phyloP scores from a whole-genome alignment of 1,139 yeast genomes.

The Protomyces inouyei region DNA sequence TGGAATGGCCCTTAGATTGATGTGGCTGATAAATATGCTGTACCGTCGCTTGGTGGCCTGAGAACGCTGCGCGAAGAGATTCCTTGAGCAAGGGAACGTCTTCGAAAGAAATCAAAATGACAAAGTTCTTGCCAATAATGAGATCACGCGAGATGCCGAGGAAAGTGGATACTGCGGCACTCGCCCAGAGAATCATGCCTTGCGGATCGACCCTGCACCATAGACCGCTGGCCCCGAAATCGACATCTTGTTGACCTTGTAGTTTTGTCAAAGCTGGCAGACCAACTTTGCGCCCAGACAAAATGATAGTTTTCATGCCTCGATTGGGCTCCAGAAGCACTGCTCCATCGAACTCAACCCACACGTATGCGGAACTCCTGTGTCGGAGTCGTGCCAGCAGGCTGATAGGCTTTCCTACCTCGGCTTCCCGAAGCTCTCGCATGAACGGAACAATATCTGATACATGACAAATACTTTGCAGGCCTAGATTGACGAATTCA shows the following conservation, averaged over 20 bases:
- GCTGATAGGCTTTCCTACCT: slow-evolving; percentile 9
- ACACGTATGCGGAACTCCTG: slow-evolving; percentile 12
- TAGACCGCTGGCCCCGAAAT: neutral
- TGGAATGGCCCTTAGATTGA: neutral
- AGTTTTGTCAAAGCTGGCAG: slow-evolving; percentile 5
- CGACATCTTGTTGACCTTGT: slow-evolving; percentile 8
- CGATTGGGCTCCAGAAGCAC: slow-evolving; percentile 6
- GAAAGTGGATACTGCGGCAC: slow-evolving; percentile 3
- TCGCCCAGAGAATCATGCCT: slow-evolving; percentile 27
- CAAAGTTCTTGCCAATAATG: slow-evolving; percentile 16
- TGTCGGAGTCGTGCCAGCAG: slow-evolving; percentile 26
- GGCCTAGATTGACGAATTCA: slow-evolving; percentile 16
- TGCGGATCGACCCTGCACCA: slow-evolving; percentile 29
- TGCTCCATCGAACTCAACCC: slow-evolving; percentile 29
- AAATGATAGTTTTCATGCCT: slow-evolving; percentile 16
- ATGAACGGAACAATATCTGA: slow-evolving; percentile 27
- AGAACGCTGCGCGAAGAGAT: slow-evolving; percentile 1
- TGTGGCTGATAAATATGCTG: neutral
- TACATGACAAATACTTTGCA: slow-evolving; percentile 27
- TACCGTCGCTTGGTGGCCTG: neutral
- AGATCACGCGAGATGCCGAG: slow-evolving; percentile 12
- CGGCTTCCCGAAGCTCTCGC: slow-evolving; percentile 24
- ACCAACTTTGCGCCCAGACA: slow-evolving; percentile 22
- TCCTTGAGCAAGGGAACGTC: neutral
- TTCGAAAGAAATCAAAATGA: neutral